Percentiles rank a stretch among this genome's conserved stretches.
phyloP scores from a whole-genome alignment of 768 basidiomycete species.

The Agaricus subrufescens region DNA sequence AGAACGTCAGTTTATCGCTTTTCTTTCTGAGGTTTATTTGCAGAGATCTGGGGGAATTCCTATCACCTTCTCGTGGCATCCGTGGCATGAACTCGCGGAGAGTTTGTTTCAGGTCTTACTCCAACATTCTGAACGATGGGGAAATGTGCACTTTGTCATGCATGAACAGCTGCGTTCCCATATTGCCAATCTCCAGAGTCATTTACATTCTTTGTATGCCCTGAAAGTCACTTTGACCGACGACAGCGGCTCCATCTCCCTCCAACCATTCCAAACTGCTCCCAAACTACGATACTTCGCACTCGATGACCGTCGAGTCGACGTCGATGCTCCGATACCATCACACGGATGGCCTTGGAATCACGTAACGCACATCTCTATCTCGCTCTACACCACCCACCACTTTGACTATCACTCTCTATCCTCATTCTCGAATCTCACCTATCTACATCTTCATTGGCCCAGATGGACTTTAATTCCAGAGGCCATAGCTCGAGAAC shows the following conservation, averaged over 20 bases:
- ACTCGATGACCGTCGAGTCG: not conserved
- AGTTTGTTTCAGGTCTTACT: not conserved
- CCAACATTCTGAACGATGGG: conserved; percentile 1
- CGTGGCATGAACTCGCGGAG: not conserved
- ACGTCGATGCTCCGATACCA: not conserved
- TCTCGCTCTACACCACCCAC: not conserved
- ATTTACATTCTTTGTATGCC: not conserved
- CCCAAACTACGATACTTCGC: not conserved
- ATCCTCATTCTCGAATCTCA: not conserved
- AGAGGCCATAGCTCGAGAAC: not conserved
- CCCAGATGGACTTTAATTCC: not conserved
- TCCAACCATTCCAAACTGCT: not conserved
- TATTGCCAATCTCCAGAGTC: not conserved
- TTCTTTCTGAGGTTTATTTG: not conserved
- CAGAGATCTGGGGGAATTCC: not conserved
- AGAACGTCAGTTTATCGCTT: not conserved
- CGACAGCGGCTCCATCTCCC: too few relatives aligned
- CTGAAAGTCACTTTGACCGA: not conserved
- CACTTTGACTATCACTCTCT: not conserved
- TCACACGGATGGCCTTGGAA: not conserved
- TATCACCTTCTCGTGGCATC: not conserved
- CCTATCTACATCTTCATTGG: too few relatives aligned
- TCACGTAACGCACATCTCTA: not conserved
- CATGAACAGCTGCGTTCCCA: not conserved
- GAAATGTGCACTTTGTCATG: not conserved